Base-by-base conservation (phyloP, 176 grass and related monocot genomes). In the Oryza punctata region DNA sequence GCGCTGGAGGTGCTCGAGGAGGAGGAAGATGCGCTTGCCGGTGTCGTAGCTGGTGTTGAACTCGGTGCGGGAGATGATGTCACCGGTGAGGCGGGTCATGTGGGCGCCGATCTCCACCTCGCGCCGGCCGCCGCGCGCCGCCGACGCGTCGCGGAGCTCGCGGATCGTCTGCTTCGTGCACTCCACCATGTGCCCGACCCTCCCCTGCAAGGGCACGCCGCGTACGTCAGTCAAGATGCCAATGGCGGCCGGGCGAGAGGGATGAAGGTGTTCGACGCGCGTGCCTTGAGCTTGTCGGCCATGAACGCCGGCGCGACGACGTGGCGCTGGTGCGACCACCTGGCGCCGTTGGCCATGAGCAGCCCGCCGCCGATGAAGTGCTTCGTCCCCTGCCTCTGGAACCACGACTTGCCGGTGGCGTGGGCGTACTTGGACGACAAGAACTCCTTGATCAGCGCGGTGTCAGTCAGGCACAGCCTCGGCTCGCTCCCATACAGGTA, bases 221-320 rank as follows among this genome's bases (percentile, higher is more conserved):
- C 24, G 0, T 6, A 40, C 33, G 26, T 78, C 75, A 79, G 26
- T 70, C 75, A n/a, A n/a, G n/a, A n/a, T n/a, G n/a, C n/a, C n/a
- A n/a, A n/a, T n/a, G n/a, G n/a, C n/a, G n/a, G n/a, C n/a, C n/a
- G n/a, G n/a, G n/a, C n/a, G n/a, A n/a, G n/a, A n/a, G n/a, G n/a
- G n/a, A n/a, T n/a, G n/a, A n/a, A 3, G 27, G 19, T 45, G 35
- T 16, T 57, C 32, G 32, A 69, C 30, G 50, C 30, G 50, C 68
- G 44, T 63, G 93, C 95, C 92, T 94, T 98, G 73, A 98, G 91
- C 79, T 90, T 95, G 68, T 98, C 96, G 6, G 93, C 82, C 96
- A 95, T 98, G 96, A 98, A 95, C 13, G 89, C 91, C 29, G 96
- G 96, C 77, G 96, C 93, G 63, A 95, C 91, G 84, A 93, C 86